A percentile compares a stretch with the other conserved stretches of the same genome.
phyloP scores from a whole-genome alignment of 2,329 filamentous ascomycete species.

The Clonostachys byssicola region DNA sequence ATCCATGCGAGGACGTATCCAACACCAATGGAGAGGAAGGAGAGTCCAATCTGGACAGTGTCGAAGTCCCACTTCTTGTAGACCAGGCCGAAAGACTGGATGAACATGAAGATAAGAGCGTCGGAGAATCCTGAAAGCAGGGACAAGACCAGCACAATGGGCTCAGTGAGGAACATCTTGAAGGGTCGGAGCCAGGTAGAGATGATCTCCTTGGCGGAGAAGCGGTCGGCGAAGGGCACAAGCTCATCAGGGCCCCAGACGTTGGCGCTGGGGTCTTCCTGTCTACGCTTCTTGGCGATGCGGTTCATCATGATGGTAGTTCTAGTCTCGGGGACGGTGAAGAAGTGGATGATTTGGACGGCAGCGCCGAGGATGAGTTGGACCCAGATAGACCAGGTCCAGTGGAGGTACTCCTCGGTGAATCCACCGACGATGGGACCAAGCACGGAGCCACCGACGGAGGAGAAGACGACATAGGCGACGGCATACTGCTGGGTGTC shows the following conservation, averaged over 20 bases:
- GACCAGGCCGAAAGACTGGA: constrained; percentile 66
- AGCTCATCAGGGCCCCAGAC: constrained; percentile 73
- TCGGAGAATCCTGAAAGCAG: constrained; percentile 70
- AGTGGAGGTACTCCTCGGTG: constrained; percentile 60
- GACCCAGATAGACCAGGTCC: constrained; percentile 79
- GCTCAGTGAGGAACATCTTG: constrained; percentile 69
- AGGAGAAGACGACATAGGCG: constrained; percentile 73
- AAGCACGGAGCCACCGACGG: constrained; percentile 71
- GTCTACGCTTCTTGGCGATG: constrained; percentile 68
- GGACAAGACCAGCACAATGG: constrained; percentile 67
- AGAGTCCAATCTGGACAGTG: constrained; percentile 49
- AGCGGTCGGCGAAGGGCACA: constrained; percentile 51
- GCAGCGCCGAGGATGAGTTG: constrained; percentile 73
- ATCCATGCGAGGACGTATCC: constrained; percentile 62
- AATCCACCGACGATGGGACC: constrained; percentile 79
- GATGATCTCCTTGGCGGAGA: constrained; percentile 53
- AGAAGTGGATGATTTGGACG: constrained; percentile 62
- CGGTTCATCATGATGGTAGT: constrained; percentile 73
- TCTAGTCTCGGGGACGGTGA: constrained; percentile 74
- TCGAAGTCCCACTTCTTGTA: constrained; percentile 64
- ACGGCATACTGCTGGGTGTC: constrained; percentile 73
- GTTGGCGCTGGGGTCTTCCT: constrained; percentile 49
- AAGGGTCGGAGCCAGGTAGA: constrained; percentile 61
- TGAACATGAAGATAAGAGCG: constrained; percentile 74
- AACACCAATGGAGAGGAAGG: constrained; percentile 62